Percentiles rank a stretch among this genome's conserved stretches.
These are phyloP conservation scores for Rhodotorula sp. DNA, from an alignment of 1,284 basidiomycete genomes.

Conservation along the genomic window DNA sequence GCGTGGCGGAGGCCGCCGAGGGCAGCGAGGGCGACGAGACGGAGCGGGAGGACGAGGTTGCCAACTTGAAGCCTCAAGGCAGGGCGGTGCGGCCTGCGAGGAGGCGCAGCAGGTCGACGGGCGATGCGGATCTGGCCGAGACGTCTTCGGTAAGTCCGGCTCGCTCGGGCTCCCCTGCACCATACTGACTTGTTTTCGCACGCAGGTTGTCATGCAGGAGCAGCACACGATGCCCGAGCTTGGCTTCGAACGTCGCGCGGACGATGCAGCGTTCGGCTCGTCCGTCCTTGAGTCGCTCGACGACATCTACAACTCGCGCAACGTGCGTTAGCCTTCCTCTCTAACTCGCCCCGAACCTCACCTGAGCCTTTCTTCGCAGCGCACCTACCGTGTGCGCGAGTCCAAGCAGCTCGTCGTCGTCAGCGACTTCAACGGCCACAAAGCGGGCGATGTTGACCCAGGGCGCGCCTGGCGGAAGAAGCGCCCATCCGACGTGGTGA, in stretches of 20 bases:
- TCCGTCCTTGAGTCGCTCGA: conserved; percentile 34
- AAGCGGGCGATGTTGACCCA: conserved; percentile 73
- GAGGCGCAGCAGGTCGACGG: conserved; percentile 24
- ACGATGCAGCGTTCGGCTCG: conserved; percentile 14
- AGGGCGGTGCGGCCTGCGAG: conserved; percentile 15
- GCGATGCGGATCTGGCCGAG: conserved; percentile 30
- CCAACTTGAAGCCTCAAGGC: neutral
- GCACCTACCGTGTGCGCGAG: conserved; percentile 39
- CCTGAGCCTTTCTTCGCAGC: neutral
- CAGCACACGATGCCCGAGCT: conserved; percentile 34
- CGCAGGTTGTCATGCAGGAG: conserved; percentile 22
- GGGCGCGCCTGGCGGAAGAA: conserved; percentile 85
- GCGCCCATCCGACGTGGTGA: conserved; percentile 87
- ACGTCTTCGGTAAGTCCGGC: conserved; percentile 14
- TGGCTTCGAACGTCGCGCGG: conserved; percentile 24
- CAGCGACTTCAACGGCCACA: conserved; percentile 24
- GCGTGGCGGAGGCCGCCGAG: conserved; percentile 16
- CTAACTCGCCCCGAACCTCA: too few relatives aligned
- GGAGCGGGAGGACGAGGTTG: conserved; percentile 4
- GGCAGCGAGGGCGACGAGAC: neutral
- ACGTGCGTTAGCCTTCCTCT: neutral
- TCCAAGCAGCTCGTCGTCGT: conserved; percentile 33
- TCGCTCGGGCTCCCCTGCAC: neutral
- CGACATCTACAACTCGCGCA: conserved; percentile 40
- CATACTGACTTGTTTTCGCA: neutral